Percentiles rank a stretch among this genome's conserved stretches.
Evolutionary conservation across 768 basidiomycete species (phyloP).

Genomic region (Naganishia kalamii): DNA sequence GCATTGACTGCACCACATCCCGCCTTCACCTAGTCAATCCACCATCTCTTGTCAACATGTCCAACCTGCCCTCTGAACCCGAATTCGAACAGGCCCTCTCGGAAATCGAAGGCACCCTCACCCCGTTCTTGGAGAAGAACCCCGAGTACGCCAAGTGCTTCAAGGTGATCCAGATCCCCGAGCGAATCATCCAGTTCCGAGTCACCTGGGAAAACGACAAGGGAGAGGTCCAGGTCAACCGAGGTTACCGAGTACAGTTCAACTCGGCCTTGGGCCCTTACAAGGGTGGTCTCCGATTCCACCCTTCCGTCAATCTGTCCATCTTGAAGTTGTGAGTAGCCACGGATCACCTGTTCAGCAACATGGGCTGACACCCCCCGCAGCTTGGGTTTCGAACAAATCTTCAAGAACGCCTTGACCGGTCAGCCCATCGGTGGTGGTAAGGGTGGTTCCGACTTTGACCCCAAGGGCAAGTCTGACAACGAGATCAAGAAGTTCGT

Average conservation of each 20-base stretch:
- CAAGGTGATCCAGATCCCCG: constrained; percentile 54
- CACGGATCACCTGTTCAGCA: not conserved
- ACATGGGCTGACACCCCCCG: not conserved
- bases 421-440: constrained; percentile 71
- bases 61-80: constrained; percentile 54
- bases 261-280: constrained; percentile 72
- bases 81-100: constrained; percentile 66
- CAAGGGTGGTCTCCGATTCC: constrained; percentile 71
- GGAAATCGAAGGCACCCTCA: constrained; percentile 57
- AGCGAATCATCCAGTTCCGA: constrained; percentile 59
- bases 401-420: constrained; percentile 73
- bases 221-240: constrained; percentile 61
- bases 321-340: constrained; percentile 63
- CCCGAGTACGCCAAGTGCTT: constrained; percentile 65
- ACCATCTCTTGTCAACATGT: constrained; percentile 27
- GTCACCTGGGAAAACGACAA: constrained; percentile 72
- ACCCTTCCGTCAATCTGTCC: constrained; percentile 71
- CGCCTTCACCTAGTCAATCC: not conserved
- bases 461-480: constrained; percentile 75
- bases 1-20: constrained; percentile 10
- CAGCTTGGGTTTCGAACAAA: constrained; percentile 70
- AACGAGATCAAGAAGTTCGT: constrained; percentile 65
- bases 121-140: constrained; percentile 57
- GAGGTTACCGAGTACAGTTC: constrained; percentile 68
- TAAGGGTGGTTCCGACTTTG: constrained; percentile 73